phyloP scores from a whole-genome alignment of 495 filamentous ascomycete genomes.

The Daldinia decipiens region DNA sequence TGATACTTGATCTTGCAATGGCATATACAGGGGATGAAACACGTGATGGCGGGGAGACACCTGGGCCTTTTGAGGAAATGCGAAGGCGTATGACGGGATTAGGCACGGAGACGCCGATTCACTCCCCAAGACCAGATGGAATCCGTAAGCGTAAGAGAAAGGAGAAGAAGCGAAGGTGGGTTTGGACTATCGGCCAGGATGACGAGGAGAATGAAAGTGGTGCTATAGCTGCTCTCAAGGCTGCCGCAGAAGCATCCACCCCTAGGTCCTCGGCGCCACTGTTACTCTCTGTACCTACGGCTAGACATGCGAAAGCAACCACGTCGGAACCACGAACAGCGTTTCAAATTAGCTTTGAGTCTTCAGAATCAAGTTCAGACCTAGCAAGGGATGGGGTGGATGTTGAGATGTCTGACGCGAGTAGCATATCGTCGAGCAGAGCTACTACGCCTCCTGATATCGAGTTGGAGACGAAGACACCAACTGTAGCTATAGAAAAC shows the following conservation, averaged over 20 bases:
- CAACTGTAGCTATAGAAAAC: conserved; percentile 39
- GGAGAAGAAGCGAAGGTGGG: conserved; percentile 64
- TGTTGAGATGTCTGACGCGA: conserved; percentile 58
- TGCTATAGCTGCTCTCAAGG: conserved; percentile 48
- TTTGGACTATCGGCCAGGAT: conserved; percentile 62
- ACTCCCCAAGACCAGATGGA: conserved; percentile 50
- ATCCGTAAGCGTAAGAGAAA: conserved; percentile 58
- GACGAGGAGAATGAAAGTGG: conserved; percentile 56
- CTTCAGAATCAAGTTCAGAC: conserved; percentile 44
- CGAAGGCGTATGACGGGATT: conserved; percentile 61
- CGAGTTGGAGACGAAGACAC: conserved; percentile 52
- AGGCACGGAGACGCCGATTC: conserved; percentile 50
- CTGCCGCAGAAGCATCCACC: conserved; percentile 31
- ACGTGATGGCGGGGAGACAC: conserved; percentile 64
- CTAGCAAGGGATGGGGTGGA: conserved; percentile 46
- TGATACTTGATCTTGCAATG: conserved; percentile 58
- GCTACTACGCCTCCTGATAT: conserved; percentile 39
- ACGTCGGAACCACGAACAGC: conserved; percentile 34
- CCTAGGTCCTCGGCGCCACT: conserved; percentile 8
- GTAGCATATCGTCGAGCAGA: conserved; percentile 47
- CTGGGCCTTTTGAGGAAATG: conserved; percentile 68
- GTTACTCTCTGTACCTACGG: background rate
- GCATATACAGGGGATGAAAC: conserved; percentile 60
- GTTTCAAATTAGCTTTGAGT: conserved; percentile 42
- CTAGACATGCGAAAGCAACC: conserved; percentile 6